phyloP scores from a whole-genome alignment of 192 early-diverging fungal genomes.

The Linderina pennispora region DNA sequence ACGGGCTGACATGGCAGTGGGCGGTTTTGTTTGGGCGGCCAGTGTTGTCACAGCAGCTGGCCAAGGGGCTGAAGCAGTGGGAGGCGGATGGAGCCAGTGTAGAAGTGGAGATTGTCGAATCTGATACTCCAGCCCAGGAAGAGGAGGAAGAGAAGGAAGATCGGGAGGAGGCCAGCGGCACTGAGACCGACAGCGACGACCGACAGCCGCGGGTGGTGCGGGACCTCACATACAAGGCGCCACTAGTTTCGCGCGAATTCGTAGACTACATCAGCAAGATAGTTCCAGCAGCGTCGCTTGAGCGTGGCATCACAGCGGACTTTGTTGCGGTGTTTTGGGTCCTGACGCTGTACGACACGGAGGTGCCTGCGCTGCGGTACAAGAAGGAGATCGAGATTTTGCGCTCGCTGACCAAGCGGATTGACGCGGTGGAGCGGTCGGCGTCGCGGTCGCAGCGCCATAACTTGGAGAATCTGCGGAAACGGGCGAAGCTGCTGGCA shows the following conservation, averaged over 20 bases:
- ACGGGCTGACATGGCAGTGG: slow-evolving; percentile 30
- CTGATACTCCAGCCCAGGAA: slow-evolving; percentile 11
- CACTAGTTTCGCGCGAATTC: slow-evolving; percentile 33
- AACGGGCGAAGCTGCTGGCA: slow-evolving; percentile 16
- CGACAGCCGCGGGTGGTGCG: slow-evolving; percentile 14
- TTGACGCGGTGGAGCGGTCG: slow-evolving; percentile 16
- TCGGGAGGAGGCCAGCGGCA: not conserved
- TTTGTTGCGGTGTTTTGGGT: slow-evolving; percentile 41
- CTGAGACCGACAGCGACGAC: not conserved
- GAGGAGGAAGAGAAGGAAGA: slow-evolving; percentile 1
- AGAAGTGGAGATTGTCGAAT: slow-evolving; percentile 9
- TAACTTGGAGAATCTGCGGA: slow-evolving; percentile 14
- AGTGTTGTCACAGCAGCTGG: slow-evolving; percentile 15
- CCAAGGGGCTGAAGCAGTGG: slow-evolving; percentile 31
- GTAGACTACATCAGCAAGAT: slow-evolving; percentile 24
- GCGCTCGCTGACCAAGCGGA: slow-evolving; percentile 17
- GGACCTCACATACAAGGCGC: slow-evolving; percentile 23
- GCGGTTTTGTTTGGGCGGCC: slow-evolving; percentile 42
- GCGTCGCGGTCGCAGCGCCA: slow-evolving; percentile 17
- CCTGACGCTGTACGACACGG: slow-evolving; percentile 31
- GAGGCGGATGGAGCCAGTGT: slow-evolving; percentile 22
- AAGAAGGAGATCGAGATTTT: slow-evolving; percentile 27
- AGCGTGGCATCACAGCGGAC: slow-evolving; percentile 29
- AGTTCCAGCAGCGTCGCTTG: slow-evolving; percentile 9
- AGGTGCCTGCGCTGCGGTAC: slow-evolving; percentile 30